phyloP scores from a whole-genome alignment of 139 green algal genomes.

The Micromonas pusilla region DNA sequence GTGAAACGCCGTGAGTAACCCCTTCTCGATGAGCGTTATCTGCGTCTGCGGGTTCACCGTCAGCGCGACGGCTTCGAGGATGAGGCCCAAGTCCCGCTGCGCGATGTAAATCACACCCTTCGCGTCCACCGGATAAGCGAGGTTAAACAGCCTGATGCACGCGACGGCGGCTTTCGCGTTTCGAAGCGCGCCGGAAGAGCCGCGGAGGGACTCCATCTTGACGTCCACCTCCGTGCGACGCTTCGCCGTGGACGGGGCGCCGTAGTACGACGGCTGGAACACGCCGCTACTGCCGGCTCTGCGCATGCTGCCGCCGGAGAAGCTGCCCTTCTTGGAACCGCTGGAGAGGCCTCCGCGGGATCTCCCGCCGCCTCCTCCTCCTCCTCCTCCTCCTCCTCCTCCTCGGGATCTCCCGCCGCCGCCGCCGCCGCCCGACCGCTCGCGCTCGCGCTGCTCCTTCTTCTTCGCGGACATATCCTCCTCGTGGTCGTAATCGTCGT shows the following conservation, averaged over 20 bases:
- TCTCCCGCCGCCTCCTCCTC: not conserved
- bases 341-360: not conserved
- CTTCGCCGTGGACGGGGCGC: not conserved
- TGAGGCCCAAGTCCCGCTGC: not conserved
- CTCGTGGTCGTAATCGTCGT: not conserved
- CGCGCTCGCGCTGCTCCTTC: not conserved
- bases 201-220: slow-evolving; percentile 13
- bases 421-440: not conserved
- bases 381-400: no score
- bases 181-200: not conserved
- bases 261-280: not conserved
- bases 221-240: slow-evolving; percentile 7
- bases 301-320: not conserved
- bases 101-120: not conserved
- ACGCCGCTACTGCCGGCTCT: not conserved
- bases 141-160: slow-evolving; percentile 17
- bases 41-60: not conserved
- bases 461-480: slow-evolving; percentile 5
- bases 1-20: not conserved
- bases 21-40: not conserved
- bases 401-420: no score
- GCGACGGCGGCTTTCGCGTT: not conserved
- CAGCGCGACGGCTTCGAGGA: slow-evolving; percentile 14
- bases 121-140: slow-evolving; percentile 5
- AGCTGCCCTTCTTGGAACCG: not conserved